Conservation (phyloP, 2,329 filamentous ascomycete species). For the Talaromyces sp. region DNA sequence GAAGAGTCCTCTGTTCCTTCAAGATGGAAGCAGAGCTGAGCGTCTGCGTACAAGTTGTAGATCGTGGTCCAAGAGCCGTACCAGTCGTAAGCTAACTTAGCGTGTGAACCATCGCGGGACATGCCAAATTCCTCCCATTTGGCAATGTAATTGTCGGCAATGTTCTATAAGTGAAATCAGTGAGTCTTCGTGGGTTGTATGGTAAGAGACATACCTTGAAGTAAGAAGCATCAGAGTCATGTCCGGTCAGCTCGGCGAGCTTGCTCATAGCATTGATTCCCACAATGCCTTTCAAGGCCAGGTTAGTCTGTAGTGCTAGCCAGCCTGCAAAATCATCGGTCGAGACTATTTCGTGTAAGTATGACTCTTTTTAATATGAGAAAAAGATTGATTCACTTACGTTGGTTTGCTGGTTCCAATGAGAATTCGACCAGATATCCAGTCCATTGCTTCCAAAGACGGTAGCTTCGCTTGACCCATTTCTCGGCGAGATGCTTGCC, state of each 20-base stretch:
- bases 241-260: slow-evolving; percentile 64
- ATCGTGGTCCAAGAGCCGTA: slow-evolving; percentile 81
- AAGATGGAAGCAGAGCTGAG: slow-evolving; percentile 77
- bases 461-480: slow-evolving; percentile 71
- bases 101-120: slow-evolving; percentile 69
- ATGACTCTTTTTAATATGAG: background rate
- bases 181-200: background rate
- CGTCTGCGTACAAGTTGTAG: slow-evolving; percentile 83
- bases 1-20: slow-evolving; percentile 43
- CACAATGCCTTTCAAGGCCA: slow-evolving; percentile 82
- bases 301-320: slow-evolving; percentile 76
- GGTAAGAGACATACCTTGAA: slow-evolving; percentile 51
- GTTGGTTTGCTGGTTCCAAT: slow-evolving; percentile 73
- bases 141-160: slow-evolving; percentile 67
- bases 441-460: slow-evolving; percentile 76
- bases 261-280: slow-evolving; percentile 78
- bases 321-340: slow-evolving; percentile 85
- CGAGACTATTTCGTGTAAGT: slow-evolving; percentile 56
- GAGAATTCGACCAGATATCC: slow-evolving; percentile 75
- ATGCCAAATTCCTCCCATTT: slow-evolving; percentile 74
- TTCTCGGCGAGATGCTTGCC: slow-evolving; percentile 61
- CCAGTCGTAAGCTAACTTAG: slow-evolving; percentile 78
- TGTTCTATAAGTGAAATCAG: slow-evolving; percentile 44
- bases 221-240: slow-evolving; percentile 57
- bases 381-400: slow-evolving; percentile 39